Conservation (phyloP, 1,139 yeast genomes). For the Suhomyces wounanorum region DNA sequence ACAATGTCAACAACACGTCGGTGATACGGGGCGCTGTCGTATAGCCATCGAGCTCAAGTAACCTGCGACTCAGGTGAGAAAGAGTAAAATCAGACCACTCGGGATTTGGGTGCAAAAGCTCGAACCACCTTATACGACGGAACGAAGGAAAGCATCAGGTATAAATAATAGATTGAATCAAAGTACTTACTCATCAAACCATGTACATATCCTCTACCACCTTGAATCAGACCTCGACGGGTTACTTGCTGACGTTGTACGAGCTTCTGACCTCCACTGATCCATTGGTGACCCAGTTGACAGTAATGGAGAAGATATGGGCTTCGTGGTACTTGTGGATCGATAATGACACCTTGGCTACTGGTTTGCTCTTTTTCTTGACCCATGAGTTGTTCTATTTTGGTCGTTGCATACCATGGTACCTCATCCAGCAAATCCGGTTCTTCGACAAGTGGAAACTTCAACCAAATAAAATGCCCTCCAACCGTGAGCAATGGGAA, state of each 20-base stretch:
- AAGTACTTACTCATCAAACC: background rate
- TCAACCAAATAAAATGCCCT: constrained; percentile 78
- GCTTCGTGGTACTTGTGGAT: constrained; percentile 75
- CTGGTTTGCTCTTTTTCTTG: constrained; percentile 73
- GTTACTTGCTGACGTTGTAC: constrained; percentile 5
- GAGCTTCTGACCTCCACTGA: constrained; percentile 6
- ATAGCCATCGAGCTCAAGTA: background rate
- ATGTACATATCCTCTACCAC: constrained; percentile 4
- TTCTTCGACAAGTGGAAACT: constrained; percentile 77
- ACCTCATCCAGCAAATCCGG: constrained; percentile 72
- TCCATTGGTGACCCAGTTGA: constrained; percentile 18
- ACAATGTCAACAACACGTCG: background rate
- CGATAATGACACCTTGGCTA: constrained; percentile 77
- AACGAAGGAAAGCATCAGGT: constrained; percentile 3
- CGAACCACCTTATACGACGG: constrained; percentile 8
- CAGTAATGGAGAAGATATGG: constrained; percentile 65
- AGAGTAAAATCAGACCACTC: constrained; percentile 7
- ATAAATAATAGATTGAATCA: constrained; percentile 4
- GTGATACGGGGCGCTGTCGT: background rate
- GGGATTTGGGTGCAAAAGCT: constrained; percentile 10
- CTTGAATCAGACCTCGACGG: constrained; percentile 2
- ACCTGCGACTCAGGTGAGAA: constrained; percentile 6
- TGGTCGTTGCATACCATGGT: constrained; percentile 86
- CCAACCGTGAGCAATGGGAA: constrained; percentile 84
- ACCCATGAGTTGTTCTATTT: constrained; percentile 82